A percentile compares a stretch with the other conserved stretches of the same genome.
Conservation (phyloP, 2,329 filamentous ascomycete genomes). For the Coniochaeta sp. region DNA sequence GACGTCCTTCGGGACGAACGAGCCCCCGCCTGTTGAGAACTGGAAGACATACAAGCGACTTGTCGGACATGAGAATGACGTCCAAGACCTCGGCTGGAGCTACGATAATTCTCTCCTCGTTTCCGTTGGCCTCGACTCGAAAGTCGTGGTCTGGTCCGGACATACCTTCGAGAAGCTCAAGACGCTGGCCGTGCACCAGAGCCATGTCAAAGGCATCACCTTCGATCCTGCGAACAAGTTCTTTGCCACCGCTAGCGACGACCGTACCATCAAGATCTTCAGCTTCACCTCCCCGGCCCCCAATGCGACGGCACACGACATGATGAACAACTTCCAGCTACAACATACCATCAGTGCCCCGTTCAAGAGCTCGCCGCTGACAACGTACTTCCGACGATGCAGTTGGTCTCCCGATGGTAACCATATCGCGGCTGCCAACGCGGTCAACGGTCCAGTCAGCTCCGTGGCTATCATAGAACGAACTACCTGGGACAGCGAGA, state of each 20-base stretch:
- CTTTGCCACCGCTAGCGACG: slow-evolving; percentile 96
- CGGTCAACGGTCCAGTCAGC: slow-evolving; percentile 93
- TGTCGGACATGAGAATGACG: slow-evolving; percentile 96
- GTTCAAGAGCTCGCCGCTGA: slow-evolving; percentile 86
- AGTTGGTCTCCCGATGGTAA: slow-evolving; percentile 98
- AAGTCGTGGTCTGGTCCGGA: slow-evolving; percentile 97
- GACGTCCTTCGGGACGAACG: slow-evolving; percentile 77
- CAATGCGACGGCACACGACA: slow-evolving; percentile 89
- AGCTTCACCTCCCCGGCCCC: slow-evolving; percentile 85
- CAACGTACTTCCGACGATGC: slow-evolving; percentile 92
- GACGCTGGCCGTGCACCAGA: slow-evolving; percentile 85
- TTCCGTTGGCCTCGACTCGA: slow-evolving; percentile 93
- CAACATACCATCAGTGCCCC: slow-evolving; percentile 86
- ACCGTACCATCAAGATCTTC: slow-evolving; percentile 94
- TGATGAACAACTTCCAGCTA: slow-evolving; percentile 91
- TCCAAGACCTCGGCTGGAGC: slow-evolving; percentile 96
- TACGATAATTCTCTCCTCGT: slow-evolving; percentile 92
- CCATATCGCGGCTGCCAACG: slow-evolving; percentile 94
- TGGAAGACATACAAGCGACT: slow-evolving; percentile 93
- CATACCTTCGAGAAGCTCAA: slow-evolving; percentile 98
- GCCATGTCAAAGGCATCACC: slow-evolving; percentile 96
- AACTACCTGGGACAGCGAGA: slow-evolving; percentile 89
- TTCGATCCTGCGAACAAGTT: slow-evolving; percentile 99
- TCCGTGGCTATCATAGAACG: slow-evolving; percentile 94
- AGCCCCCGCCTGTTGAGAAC: slow-evolving; percentile 89